Conservation (phyloP, 768 basidiomycete genomes). For the Ephemerocybe angulata region DNA sequence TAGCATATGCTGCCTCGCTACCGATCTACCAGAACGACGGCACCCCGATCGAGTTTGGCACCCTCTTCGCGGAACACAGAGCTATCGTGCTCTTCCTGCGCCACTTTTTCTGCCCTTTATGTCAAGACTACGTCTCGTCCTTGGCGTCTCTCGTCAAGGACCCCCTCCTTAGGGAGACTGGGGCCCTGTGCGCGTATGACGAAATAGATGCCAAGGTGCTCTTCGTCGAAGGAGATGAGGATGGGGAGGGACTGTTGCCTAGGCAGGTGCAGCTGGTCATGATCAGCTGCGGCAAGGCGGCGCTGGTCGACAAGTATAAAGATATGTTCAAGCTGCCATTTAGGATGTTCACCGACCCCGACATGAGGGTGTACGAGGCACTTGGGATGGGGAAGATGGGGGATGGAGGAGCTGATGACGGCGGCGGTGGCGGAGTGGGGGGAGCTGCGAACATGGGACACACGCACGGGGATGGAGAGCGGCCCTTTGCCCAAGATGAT, state of each 20-base stretch:
- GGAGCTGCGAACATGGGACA: no score
- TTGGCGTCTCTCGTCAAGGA: slow-evolving; percentile 44
- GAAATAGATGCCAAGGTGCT: slow-evolving; percentile 12
- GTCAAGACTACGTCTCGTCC: slow-evolving; percentile 84
- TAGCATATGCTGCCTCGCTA: slow-evolving; percentile 58
- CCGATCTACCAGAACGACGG: slow-evolving; percentile 69
- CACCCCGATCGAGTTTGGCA: slow-evolving; percentile 60
- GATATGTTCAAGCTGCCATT: slow-evolving; percentile 73
- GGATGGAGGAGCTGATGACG: slow-evolving; percentile 3
- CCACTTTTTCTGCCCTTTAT: slow-evolving; percentile 85
- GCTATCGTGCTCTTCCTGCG: slow-evolving; percentile 83
- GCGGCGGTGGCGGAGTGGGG: slow-evolving; percentile 6
- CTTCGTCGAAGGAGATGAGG: slow-evolving; percentile 5
- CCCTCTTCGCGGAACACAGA: slow-evolving; percentile 49
- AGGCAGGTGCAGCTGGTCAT: slow-evolving; percentile 58
- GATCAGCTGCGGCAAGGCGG: slow-evolving; percentile 74
- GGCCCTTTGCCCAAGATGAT: not conserved
- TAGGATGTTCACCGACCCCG: slow-evolving; percentile 77
- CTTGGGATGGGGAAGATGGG: slow-evolving; percentile 50
- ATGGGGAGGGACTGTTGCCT: slow-evolving; percentile 9
- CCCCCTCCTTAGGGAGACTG: slow-evolving; percentile 15
- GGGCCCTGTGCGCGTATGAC: slow-evolving; percentile 29
- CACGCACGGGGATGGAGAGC: not conserved
- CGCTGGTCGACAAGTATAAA: slow-evolving; percentile 74
- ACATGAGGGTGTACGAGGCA: slow-evolving; percentile 59